These are phyloP conservation scores for Pichia scutulata DNA, from an alignment of 805 yeast species.

Conservation along the genomic window DNA sequence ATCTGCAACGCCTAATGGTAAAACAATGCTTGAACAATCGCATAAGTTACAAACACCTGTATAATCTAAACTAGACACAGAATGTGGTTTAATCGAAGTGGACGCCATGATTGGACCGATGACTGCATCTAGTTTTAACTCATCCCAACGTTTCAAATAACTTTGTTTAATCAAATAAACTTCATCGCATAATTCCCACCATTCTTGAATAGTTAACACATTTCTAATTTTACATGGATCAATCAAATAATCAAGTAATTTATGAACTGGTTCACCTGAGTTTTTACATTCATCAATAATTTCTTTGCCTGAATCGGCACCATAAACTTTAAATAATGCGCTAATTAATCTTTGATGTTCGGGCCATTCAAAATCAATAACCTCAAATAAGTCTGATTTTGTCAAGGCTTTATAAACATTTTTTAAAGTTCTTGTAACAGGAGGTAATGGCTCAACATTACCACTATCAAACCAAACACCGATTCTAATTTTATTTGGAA, in stretches of 20 bases:
- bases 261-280: conserved; percentile 21
- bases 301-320: conserved; percentile 36
- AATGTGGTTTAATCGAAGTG: conserved; percentile 29
- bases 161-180: conserved; percentile 27
- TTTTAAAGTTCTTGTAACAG: conserved; percentile 39
- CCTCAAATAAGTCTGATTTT: conserved; percentile 37
- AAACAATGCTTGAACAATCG: conserved; percentile 42
- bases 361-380: conserved; percentile 40
- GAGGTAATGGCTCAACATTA: conserved; percentile 41
- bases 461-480: conserved; percentile 39
- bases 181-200: conserved; percentile 35
- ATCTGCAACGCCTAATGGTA: conserved; percentile 56
- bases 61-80: conserved; percentile 32
- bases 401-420: conserved; percentile 20
- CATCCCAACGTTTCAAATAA: conserved; percentile 30
- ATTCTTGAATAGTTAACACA: conserved; percentile 19
- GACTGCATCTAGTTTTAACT: conserved; percentile 32
- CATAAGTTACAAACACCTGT: conserved; percentile 43
- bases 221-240: neutral
- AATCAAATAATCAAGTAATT: conserved; percentile 15
- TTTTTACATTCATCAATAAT: conserved; percentile 13
- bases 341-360: conserved; percentile 26
- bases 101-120: conserved; percentile 33
- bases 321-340: conserved; percentile 28
- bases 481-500: conserved; percentile 29